These are phyloP conservation scores for Quercus lobata DNA, from an alignment of 331 rosid species.

Conservation along the genomic window DNA sequence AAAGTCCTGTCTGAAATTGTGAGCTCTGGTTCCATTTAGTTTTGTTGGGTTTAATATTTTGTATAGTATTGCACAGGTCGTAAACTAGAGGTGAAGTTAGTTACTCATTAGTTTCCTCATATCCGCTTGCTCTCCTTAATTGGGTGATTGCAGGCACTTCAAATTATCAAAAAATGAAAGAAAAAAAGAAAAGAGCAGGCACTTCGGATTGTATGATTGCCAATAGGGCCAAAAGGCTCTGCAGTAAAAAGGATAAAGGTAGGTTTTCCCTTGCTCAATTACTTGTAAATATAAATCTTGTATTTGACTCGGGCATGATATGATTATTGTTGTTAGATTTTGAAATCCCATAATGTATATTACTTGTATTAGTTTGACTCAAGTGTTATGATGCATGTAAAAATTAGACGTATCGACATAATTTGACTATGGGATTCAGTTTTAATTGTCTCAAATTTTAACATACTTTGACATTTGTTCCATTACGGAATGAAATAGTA, in stretches of 20 bases:
- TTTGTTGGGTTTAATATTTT: not conserved
- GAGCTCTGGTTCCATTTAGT: not conserved
- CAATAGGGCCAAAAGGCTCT: no score
- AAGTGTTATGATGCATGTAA: not conserved
- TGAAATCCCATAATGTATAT: not conserved
- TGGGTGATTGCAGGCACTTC: no score
- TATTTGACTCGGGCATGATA: not conserved
- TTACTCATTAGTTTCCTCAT: no score
- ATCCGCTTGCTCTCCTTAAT: no score
- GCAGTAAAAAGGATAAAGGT: no score
- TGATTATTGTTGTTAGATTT: no score
- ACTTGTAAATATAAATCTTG: no score
- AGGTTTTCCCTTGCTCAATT: no score
- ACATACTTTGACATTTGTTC: not conserved
- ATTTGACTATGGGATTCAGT: not conserved
- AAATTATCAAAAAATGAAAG: no score
- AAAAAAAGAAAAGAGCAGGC: no score
- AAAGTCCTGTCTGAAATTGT: no score
- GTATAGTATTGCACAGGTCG: not conserved
- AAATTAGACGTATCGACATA: not conserved
- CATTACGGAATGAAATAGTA: not conserved
- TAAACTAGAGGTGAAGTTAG: not conserved
- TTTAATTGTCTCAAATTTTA: not conserved
- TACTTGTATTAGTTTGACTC: not conserved
- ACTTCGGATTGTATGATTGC: no score